These are phyloP conservation scores for Beauveria australis DNA, from an alignment of 2,329 filamentous ascomycete species.

Conservation along the genomic window DNA sequence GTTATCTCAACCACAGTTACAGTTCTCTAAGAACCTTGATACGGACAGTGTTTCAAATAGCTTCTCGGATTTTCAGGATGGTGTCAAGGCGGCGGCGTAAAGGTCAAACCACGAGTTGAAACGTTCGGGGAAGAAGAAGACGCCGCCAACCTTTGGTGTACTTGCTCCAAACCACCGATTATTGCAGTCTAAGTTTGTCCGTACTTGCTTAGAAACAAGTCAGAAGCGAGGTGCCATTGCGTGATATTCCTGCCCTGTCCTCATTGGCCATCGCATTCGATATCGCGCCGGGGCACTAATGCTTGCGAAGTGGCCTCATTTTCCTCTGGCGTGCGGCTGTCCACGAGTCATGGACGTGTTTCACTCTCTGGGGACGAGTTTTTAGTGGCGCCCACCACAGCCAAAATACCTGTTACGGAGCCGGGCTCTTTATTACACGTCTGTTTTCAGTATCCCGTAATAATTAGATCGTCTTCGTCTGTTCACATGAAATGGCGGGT, in stretches of 20 bases:
- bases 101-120: background rate
- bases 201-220: background rate
- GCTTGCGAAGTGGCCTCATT: slow-evolving; percentile 1
- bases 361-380: background rate
- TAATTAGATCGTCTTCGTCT: slow-evolving; percentile 8
- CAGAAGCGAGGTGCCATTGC: background rate
- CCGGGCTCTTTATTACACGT: background rate
- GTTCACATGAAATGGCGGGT: slow-evolving; percentile 8
- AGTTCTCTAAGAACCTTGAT: background rate
- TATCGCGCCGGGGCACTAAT: background rate
- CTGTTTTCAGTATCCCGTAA: slow-evolving; percentile 7
- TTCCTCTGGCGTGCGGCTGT: background rate
- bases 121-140: background rate
- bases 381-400: background rate
- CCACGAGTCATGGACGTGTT: slow-evolving; percentile 8
- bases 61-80: background rate
- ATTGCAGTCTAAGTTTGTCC: background rate
- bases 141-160: background rate
- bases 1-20: too few species aligned
- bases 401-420: background rate
- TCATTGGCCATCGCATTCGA: background rate
- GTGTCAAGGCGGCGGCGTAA: background rate
- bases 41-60: background rate
- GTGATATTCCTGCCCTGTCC: background rate
- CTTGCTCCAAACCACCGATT: background rate